Evolutionary conservation across 495 filamentous ascomycete genomes (phyloP), one percentile per base, ranked within the genome.

Genomic region (Aspergillus biplanus): DNA sequence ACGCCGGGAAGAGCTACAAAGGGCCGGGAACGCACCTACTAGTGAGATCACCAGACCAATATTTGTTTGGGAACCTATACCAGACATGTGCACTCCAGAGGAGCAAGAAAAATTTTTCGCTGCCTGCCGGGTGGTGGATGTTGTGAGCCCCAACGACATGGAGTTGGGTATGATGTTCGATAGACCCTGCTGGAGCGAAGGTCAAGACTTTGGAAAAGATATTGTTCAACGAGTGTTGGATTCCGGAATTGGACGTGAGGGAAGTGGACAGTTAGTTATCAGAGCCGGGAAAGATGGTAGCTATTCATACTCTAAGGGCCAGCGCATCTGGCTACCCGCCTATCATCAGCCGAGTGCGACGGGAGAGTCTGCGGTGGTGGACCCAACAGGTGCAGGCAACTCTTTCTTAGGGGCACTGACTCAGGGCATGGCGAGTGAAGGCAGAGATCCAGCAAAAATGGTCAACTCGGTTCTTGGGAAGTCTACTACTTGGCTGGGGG

Each of bases 311-410:
- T 69, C 72, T 58, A 69, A 66, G 56, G 47, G 64, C 13, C 73
- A 72, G 57, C 69, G 68, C 62, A 64, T 78, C 33, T 73, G 74
- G 82, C 71, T 88, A 46, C 85, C 86, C n/a, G 85, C 86, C 12
- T 87, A 85, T 71, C 83, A 88, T 65, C 73, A 78, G 58, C 74
- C 78, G 52, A 65, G 56, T 18, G 57, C 68, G 6, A 68, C 70
- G 6, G 72, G 53, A 53, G 52, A 75, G 60, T 67, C 72, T 7
- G 83, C 81, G 56, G 92, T 98, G 7, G 78, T 96, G 15, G 95
- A 99, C 74, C 93, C 94, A 0, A 99, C 95, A 0, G 95, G 95
- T n/a, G 95, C 93, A 21, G 95, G 95, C 0, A 99, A 99, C 73
- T 88, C 89, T 0, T 99, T 97, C 69, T 81, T 98, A 0, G 95